A percentile compares a stretch with the other conserved stretches of the same genome.
phyloP scores from a whole-genome alignment of 2,329 filamentous ascomycete genomes.

The Colletotrichum godetiae region DNA sequence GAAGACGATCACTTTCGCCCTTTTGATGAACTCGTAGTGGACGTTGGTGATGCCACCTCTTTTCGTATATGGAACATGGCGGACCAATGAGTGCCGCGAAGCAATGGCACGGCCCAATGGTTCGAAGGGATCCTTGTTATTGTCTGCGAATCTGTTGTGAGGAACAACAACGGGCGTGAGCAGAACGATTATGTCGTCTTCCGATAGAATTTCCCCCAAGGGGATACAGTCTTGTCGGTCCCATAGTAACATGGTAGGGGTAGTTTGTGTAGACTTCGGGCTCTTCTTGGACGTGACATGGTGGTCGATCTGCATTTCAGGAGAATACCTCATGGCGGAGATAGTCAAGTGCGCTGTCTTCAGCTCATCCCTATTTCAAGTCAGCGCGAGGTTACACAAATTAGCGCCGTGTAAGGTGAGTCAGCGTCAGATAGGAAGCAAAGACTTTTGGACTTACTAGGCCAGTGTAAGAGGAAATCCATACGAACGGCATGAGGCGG shows the following conservation, averaged over 20 bases:
- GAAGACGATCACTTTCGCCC: constrained; percentile 70
- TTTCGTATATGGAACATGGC: constrained; percentile 78
- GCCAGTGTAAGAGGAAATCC: not conserved
- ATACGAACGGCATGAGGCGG: not conserved
- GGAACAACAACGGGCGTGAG: constrained; percentile 68
- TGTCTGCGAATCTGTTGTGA: constrained; percentile 51
- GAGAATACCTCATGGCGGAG: constrained; percentile 26
- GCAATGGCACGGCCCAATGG: constrained; percentile 73
- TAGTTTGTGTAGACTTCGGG: not conserved
- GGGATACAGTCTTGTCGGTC: constrained; percentile 60
- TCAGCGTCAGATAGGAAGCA: not conserved
- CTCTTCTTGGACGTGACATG: constrained; percentile 5
- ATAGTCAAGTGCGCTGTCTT: not conserved
- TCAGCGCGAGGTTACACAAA: constrained; percentile 6
- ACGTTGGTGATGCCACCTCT: constrained; percentile 71
- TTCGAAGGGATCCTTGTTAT: constrained; percentile 76
- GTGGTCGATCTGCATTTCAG: constrained; percentile 26
- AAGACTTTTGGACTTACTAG: constrained; percentile 6
- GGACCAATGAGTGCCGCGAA: constrained; percentile 68
- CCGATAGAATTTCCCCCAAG: constrained; percentile 55
- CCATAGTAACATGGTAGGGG: constrained; percentile 47
- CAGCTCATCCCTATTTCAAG: constrained; percentile 17
- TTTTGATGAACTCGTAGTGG: constrained; percentile 71
- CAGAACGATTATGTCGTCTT: constrained; percentile 69
- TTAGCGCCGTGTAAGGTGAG: not conserved